Base-by-base conservation (phyloP, 306 rosid species). In the Lathyrus tuberosus region DNA sequence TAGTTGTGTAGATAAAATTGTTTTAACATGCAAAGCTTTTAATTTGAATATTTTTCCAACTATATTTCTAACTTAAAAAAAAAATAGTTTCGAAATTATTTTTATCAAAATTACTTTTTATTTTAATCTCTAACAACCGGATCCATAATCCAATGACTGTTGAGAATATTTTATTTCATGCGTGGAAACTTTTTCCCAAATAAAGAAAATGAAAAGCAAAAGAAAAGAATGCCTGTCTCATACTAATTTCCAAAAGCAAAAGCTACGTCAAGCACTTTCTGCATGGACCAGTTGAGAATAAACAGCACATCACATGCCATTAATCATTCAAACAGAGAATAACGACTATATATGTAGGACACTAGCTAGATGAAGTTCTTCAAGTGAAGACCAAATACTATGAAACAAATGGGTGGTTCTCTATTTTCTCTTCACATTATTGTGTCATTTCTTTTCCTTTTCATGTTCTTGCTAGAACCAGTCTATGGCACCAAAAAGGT, bases 401-500 rank as follows among this genome's bases (percentile, higher is more conserved):
- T 62, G 57, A 62, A 48, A 40, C 41, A 10, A 56, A 64, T 78
- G 82, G 40, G 41, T 15, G n/a, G 59, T 35, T 71, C 22, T 61
- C 42, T 33, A 18, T 71, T 71, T 18, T 35, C 33, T 22, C 54
- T 77, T 62, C 72, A 13, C 56, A 43, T n/a, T 58, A 24, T 73
- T 26, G 38, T 51, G 20, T 60, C 75, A 33, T 67, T 64, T 24
- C 20, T 64, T 64, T 64, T 41, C 38, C 2, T 64, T 64, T 64
- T 61, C 62, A 51, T 31, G 16, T 52, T 61, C 59, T 35, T 67
- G 35, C 53, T 73, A 33, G 70, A 43, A 17, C 33, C 38, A 3
- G 79, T 62, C n/a, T 46, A 73, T 51, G 79, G 67, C 54, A 79
- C 47, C 43, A 79, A 61, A 73, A 73, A 73, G 82, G 78, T 60